phyloP scores from a whole-genome alignment of 2,329 filamentous ascomycete species.

The Thelonectria discophora region DNA sequence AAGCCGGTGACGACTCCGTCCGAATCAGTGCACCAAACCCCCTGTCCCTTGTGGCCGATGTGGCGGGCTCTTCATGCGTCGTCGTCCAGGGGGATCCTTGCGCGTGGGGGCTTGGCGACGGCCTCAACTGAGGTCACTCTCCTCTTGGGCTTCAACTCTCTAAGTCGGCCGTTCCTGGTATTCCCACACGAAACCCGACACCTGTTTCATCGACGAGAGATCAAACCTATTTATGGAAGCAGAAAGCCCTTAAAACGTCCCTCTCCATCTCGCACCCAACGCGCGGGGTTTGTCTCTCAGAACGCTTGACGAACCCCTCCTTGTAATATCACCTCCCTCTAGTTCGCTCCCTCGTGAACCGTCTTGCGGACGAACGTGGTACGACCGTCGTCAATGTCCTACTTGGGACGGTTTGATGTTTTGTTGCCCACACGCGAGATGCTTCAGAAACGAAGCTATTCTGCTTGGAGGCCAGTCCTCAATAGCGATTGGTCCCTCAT shows the following conservation, averaged over 20 bases:
- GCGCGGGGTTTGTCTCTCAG: slow-evolving; percentile 4
- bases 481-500: background rate
- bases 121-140: background rate
- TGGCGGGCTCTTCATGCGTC: slow-evolving; percentile 24
- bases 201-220: slow-evolving; percentile 9
- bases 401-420: slow-evolving; percentile 18
- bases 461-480: background rate
- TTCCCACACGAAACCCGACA: slow-evolving; percentile 9
- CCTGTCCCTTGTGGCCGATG: slow-evolving; percentile 14
- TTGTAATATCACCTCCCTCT: slow-evolving; percentile 9
- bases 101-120: background rate
- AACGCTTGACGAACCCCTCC: slow-evolving; percentile 5
- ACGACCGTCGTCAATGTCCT: slow-evolving; percentile 12
- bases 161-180: background rate
- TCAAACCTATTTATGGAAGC: slow-evolving; percentile 23
- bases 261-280: slow-evolving; percentile 10
- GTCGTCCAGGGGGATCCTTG: slow-evolving; percentile 17
- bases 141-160: background rate
- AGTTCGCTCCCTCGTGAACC: slow-evolving; percentile 15
- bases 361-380: slow-evolving; percentile 13
- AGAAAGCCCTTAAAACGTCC: background rate
- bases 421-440: slow-evolving; percentile 8
- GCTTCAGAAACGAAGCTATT: slow-evolving; percentile 9
- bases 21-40: slow-evolving; percentile 12
- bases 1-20: slow-evolving; percentile 6